Evolutionary conservation across 345 rosid species (phyloP).

Genomic region (Populus ilicifolia): DNA sequence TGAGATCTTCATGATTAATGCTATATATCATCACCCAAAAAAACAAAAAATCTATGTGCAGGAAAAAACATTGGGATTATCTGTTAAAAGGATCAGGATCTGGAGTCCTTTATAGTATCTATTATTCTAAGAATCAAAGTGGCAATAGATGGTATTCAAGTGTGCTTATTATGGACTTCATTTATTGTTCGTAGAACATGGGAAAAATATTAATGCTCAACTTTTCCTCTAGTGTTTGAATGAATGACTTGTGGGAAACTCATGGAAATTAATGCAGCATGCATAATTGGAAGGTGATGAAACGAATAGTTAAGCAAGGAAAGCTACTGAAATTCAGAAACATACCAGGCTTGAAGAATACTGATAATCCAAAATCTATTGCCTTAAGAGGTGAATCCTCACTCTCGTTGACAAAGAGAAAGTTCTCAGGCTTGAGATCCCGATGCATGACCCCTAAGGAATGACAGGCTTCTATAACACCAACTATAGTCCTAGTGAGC

Average conservation of each 20-base stretch:
- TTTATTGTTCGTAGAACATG: neutral
- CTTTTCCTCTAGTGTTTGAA: neutral
- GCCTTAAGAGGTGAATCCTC: slow-evolving; percentile 82
- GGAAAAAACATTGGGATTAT: neutral
- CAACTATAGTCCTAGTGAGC: slow-evolving; percentile 60
- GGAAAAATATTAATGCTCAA: neutral
- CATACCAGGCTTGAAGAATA: slow-evolving; percentile 75
- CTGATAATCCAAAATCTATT: slow-evolving; percentile 79
- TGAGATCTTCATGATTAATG: neutral
- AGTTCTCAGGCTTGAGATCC: slow-evolving; percentile 88
- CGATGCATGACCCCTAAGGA: slow-evolving; percentile 80
- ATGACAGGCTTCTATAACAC: slow-evolving; percentile 72
- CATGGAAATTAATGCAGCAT: neutral
- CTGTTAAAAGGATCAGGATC: neutral
- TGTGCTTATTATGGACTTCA: neutral
- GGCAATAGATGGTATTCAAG: neutral
- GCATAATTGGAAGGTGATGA: neutral
- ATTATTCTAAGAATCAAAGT: neutral
- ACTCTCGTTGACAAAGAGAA: slow-evolving; percentile 53
- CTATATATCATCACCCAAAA: neutral
- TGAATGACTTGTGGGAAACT: neutral
- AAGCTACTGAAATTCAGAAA: neutral
- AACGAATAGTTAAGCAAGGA: neutral
- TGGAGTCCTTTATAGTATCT: neutral
- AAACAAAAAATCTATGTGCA: neutral